These are phyloP conservation scores for Paraconiothyrium sp. DNA, from an alignment of 2,329 filamentous ascomycete genomes.

Conservation along the genomic window DNA sequence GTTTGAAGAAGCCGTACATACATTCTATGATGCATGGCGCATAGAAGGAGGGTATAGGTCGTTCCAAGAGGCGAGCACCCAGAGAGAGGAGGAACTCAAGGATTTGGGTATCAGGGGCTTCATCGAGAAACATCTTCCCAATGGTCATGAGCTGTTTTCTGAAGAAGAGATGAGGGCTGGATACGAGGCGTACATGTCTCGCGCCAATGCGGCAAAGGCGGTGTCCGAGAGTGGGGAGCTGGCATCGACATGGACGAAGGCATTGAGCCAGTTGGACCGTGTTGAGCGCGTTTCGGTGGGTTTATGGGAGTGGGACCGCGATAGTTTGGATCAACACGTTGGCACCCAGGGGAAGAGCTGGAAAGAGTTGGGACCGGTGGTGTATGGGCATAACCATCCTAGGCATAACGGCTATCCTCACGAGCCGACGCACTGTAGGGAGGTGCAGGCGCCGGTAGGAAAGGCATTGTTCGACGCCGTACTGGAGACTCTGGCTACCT, in stretches of 20 bases:
- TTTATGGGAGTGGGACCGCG: background rate
- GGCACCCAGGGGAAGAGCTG: background rate
- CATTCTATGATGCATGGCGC: background rate
- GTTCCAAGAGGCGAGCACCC: background rate
- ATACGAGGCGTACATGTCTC: background rate
- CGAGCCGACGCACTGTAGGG: background rate
- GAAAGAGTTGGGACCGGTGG: background rate
- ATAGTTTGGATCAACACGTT: background rate
- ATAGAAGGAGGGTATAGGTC: background rate
- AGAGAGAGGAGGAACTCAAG: background rate
- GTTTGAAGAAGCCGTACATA: constrained; percentile 1
- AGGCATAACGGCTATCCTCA: background rate
- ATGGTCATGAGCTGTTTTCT: background rate
- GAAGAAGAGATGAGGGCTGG: background rate
- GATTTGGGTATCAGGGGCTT: background rate
- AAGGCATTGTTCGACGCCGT: background rate
- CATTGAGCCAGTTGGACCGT: background rate
- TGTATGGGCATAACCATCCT: background rate
- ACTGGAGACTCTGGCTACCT: background rate
- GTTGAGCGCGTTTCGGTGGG: background rate
- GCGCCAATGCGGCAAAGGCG: background rate
- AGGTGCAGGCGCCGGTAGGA: constrained; percentile 5
- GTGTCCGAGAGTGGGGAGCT: background rate
- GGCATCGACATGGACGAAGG: background rate
- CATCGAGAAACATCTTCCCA: background rate